A percentile compares a stretch with the other conserved stretches of the same genome.
phyloP scores from a whole-genome alignment of 805 yeast species.

The Suhomyces faveliae region DNA sequence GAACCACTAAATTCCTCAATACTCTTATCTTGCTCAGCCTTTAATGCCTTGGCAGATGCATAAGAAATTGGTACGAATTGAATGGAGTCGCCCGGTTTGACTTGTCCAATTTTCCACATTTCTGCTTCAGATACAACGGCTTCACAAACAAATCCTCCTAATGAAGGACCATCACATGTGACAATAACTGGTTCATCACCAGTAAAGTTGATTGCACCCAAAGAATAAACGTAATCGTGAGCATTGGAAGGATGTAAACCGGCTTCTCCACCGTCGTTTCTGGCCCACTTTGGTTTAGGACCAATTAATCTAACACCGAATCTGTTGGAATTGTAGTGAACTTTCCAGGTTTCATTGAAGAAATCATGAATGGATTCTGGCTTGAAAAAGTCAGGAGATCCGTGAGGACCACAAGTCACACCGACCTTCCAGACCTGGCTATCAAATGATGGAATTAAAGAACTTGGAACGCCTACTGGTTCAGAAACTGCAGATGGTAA shows the following conservation, averaged over 20 bases:
- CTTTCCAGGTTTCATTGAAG: slow-evolving; percentile 81
- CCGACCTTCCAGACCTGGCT: slow-evolving; percentile 76
- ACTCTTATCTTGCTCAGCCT: slow-evolving; percentile 55
- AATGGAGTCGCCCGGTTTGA: slow-evolving; percentile 87
- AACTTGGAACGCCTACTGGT: slow-evolving; percentile 57
- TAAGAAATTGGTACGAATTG: slow-evolving; percentile 76
- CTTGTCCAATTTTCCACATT: slow-evolving; percentile 98
- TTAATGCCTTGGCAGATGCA: slow-evolving; percentile 65
- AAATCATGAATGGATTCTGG: slow-evolving; percentile 72
- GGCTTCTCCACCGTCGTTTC: slow-evolving; percentile 95
- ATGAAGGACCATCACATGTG: slow-evolving; percentile 96
- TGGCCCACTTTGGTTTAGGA: slow-evolving; percentile 96
- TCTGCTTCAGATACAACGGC: slow-evolving; percentile 95
- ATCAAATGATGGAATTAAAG: slow-evolving; percentile 53
- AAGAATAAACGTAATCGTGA: slow-evolving; percentile 93
- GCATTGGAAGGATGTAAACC: slow-evolving; percentile 99
- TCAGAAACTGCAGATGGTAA: slow-evolving; percentile 70
- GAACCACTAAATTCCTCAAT: slow-evolving; percentile 47
- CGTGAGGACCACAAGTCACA: slow-evolving; percentile 97
- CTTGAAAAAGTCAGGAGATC: slow-evolving; percentile 91
- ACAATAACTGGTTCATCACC: slow-evolving; percentile 98
- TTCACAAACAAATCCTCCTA: slow-evolving; percentile 96
- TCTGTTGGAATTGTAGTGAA: slow-evolving; percentile 94
- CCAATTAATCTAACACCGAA: slow-evolving; percentile 94
- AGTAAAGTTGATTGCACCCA: slow-evolving; percentile 96